These are phyloP conservation scores for Cladophialophora exuberans DNA, from an alignment of 2,329 filamentous ascomycete genomes.

Conservation along the genomic window DNA sequence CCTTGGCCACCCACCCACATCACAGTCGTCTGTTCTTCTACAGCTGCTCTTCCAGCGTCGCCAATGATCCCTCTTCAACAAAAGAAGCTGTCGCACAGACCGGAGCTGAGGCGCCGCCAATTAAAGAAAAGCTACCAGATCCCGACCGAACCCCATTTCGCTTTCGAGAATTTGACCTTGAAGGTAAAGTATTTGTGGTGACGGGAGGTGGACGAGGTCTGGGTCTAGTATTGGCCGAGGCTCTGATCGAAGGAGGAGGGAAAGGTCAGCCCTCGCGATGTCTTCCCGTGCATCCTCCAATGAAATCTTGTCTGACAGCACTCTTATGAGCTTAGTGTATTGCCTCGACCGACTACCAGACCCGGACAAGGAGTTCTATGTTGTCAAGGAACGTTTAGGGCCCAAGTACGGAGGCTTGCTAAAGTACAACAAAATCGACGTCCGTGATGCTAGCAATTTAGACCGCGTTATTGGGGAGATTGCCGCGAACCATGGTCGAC, in stretches of 20 bases:
- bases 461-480: constrained; percentile 42
- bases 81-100: constrained; percentile 2
- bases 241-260: constrained; percentile 52
- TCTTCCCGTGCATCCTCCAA: constrained; percentile 39
- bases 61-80: not conserved
- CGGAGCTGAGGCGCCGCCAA: constrained; percentile 12
- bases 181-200: constrained; percentile 46
- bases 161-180: constrained; percentile 48
- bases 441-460: constrained; percentile 38
- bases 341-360: constrained; percentile 51
- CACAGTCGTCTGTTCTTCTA: not conserved
- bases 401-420: constrained; percentile 45
- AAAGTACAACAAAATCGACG: constrained; percentile 53
- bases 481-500: constrained; percentile 39
- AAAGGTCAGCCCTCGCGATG: constrained; percentile 46
- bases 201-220: constrained; percentile 51
- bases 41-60: not conserved
- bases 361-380: constrained; percentile 49
- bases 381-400: constrained; percentile 42
- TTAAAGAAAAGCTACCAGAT: constrained; percentile 26
- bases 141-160: constrained; percentile 34
- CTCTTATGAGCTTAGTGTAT: constrained; percentile 45
- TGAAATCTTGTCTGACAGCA: not conserved
- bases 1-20: not conserved
- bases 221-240: constrained; percentile 50